These are phyloP conservation scores for Penium margaritaceum DNA, from an alignment of 139 green algal species.

Conservation along the genomic window DNA sequence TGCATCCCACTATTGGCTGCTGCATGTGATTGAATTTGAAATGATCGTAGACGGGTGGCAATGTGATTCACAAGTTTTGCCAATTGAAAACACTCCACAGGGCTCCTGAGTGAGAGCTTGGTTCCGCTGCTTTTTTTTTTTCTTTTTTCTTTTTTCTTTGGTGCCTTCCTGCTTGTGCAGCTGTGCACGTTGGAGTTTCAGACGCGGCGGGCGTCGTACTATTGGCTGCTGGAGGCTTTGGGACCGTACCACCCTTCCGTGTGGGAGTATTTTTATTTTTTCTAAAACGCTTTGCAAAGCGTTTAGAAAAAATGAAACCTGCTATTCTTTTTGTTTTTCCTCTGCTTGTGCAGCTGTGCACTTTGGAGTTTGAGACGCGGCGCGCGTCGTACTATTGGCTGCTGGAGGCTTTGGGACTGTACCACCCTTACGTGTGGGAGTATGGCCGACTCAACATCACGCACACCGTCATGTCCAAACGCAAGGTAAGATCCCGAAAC, in stretches of 20 bases:
- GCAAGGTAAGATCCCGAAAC: no score
- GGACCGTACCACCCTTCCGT: conserved; percentile 88
- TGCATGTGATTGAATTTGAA: neutral
- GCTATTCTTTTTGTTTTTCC: neutral
- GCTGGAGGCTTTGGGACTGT: conserved; percentile 76
- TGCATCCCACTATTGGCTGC: neutral
- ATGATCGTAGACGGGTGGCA: neutral
- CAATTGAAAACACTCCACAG: neutral
- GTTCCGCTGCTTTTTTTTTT: neutral
- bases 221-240: conserved; percentile 80
- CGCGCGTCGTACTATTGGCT: conserved; percentile 98
- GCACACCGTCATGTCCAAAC: conserved; percentile 93
- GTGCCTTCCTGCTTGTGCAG: neutral
- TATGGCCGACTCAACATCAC: conserved; percentile 95
- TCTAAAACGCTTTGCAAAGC: no score
- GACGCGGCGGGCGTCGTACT: conserved; percentile 87
- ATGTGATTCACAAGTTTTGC: neutral
- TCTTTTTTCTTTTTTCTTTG: conserved; percentile 1
- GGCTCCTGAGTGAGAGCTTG: neutral
- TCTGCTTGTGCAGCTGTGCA: conserved; percentile 70
- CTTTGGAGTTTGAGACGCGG: conserved; percentile 92
- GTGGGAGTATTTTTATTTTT: conserved; percentile 89
- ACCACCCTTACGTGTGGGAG: conserved; percentile 96
- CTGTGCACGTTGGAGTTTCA: conserved; percentile 98
- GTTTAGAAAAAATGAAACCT: neutral